Conservation (phyloP, 1,284 basidiomycete species). For the Volvariella surrecta region DNA sequence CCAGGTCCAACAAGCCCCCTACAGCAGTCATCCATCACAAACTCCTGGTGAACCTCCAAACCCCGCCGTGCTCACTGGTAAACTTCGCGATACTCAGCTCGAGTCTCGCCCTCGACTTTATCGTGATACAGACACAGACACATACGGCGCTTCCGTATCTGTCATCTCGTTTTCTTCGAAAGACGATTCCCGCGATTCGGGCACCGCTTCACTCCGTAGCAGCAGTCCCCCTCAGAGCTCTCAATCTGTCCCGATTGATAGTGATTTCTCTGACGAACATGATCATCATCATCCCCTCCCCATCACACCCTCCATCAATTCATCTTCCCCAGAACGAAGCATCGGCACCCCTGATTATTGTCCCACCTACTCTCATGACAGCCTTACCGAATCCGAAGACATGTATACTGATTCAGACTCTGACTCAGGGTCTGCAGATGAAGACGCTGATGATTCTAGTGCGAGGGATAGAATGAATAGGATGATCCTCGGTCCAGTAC, state of each 20-base stretch:
- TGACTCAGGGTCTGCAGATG: too few relatives aligned
- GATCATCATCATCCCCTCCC: slow-evolving; percentile 4
- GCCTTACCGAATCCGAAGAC: slow-evolving; percentile 3
- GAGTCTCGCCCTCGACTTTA: slow-evolving; percentile 5
- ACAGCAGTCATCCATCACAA: slow-evolving; percentile 34
- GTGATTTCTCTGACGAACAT: slow-evolving; percentile 8
- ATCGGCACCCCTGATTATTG: background rate
- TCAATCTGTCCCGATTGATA: slow-evolving; percentile 8
- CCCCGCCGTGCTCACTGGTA: slow-evolving; percentile 6
- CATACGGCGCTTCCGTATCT: slow-evolving; percentile 40
- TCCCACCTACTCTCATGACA: slow-evolving; percentile 6
- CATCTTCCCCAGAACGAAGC: slow-evolving; percentile 11
- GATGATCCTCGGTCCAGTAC: slow-evolving; percentile 4
- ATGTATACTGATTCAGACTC: too few relatives aligned
- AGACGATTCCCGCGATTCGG: slow-evolving; percentile 5
- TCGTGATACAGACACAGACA: slow-evolving; percentile 35
- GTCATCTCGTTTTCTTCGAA: slow-evolving; percentile 25
- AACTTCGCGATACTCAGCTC: slow-evolving; percentile 3
- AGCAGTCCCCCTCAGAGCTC: slow-evolving; percentile 6
- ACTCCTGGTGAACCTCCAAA: slow-evolving; percentile 8
- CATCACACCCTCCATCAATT: slow-evolving; percentile 19
- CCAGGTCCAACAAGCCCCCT: slow-evolving; percentile 10
- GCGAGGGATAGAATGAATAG: slow-evolving; percentile 1
- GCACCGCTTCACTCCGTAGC: slow-evolving; percentile 5
- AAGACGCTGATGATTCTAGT: too few relatives aligned